These are phyloP conservation scores for Metschnikowia chrysomelidarum DNA, from an alignment of 805 yeast genomes.

Conservation along the genomic window DNA sequence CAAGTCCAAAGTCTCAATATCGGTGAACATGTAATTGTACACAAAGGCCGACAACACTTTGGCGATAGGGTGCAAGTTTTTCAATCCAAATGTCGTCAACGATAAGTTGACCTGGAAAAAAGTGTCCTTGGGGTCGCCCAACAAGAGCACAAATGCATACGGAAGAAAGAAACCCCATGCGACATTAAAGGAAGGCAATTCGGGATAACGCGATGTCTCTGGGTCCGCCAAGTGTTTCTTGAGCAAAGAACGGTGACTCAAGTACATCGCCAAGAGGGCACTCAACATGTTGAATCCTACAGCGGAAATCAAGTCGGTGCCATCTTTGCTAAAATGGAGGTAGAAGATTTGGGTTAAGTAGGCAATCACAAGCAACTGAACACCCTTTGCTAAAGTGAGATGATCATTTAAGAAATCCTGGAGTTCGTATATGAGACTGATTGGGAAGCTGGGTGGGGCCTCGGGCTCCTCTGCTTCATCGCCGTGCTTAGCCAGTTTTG, in stretches of 20 bases:
- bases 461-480: conserved; percentile 7
- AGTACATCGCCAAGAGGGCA: conserved; percentile 27
- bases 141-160: conserved; percentile 22
- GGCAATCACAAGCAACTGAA: conserved; percentile 30
- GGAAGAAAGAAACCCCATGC: conserved; percentile 37
- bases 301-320: conserved; percentile 16
- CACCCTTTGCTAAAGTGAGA: conserved; percentile 28
- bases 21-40: conserved; percentile 34
- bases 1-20: conserved; percentile 17
- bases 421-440: conserved; percentile 23
- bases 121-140: conserved; percentile 18
- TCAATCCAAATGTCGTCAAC: conserved; percentile 34
- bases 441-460: conserved; percentile 14
- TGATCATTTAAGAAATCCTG: conserved; percentile 41
- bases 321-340: conserved; percentile 19
- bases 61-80: conserved; percentile 28
- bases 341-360: conserved; percentile 33
- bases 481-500: not conserved
- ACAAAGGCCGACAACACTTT: conserved; percentile 29
- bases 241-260: conserved; percentile 24
- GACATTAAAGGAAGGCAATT: conserved; percentile 38
- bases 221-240: conserved; percentile 18
- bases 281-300: conserved; percentile 37
- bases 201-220: conserved; percentile 17
- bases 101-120: conserved; percentile 34